A percentile compares a stretch with the other conserved stretches of the same genome.
These are phyloP conservation scores for Leccinum barrowsii DNA, from an alignment of 768 basidiomycete genomes.

Conservation along the genomic window DNA sequence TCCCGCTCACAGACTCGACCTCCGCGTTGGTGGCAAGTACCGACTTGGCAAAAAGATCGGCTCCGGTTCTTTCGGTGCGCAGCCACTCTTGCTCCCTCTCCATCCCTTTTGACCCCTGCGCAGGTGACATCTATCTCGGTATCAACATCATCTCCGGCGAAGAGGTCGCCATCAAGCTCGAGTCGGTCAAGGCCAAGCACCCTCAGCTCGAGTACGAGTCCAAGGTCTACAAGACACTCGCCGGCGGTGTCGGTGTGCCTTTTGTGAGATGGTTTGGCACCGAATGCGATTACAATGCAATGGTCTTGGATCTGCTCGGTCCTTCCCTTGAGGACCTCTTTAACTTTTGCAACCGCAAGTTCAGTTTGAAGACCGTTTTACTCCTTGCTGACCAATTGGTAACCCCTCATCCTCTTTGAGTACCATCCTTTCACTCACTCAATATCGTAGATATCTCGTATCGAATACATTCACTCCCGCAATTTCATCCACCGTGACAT, in stretches of 20 bases:
- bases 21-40: conserved; percentile 92
- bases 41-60: conserved; percentile 99
- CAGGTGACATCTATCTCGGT: conserved; percentile 96
- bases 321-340: conserved; percentile 89
- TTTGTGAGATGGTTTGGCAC: conserved; percentile 95
- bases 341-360: conserved; percentile 97
- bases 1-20: conserved; percentile 70
- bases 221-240: conserved; percentile 95
- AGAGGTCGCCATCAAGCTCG: conserved; percentile 99
- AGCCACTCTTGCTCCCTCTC: not conserved
- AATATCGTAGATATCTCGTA: conserved; percentile 80
- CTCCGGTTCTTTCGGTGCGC: conserved; percentile 93
- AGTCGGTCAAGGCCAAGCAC: conserved; percentile 99
- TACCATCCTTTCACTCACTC: conserved; percentile 41
- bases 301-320: conserved; percentile 96
- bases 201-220: conserved; percentile 99
- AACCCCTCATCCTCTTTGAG: not conserved
- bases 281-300: conserved; percentile 99
- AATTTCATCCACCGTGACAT: conserved; percentile 98
- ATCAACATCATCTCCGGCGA: conserved; percentile 99
- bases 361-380: conserved; percentile 94
- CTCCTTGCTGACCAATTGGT: conserved; percentile 96
- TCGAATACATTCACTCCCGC: conserved; percentile 99
- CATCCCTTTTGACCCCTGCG: conserved; percentile 7
- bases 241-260: conserved; percentile 97